Evolutionary conservation across 768 basidiomycete genomes (phyloP).

Genomic region (Russula foetens): DNA sequence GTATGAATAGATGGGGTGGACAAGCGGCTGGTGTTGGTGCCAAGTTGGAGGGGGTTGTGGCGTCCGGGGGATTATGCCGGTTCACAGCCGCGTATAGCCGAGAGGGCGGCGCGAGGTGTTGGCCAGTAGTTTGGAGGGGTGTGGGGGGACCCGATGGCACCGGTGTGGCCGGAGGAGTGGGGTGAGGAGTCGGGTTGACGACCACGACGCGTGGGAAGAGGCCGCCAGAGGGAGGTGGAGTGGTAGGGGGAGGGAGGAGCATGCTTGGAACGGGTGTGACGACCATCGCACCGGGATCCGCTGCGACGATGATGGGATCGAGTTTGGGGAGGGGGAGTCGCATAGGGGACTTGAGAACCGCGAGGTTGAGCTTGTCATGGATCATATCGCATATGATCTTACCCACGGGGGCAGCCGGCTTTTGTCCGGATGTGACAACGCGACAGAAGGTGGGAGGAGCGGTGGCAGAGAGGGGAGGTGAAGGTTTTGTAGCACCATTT

Average conservation of each 20-base stretch:
- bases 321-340: constrained; percentile 15
- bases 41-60: constrained; percentile 14
- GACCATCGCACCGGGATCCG: constrained; percentile 19
- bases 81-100: constrained; percentile 20
- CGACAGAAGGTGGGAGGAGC: background rate
- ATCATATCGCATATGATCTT: constrained; percentile 54
- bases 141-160: constrained; percentile 22
- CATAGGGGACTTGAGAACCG: constrained; percentile 21
- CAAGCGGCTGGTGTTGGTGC: constrained; percentile 26
- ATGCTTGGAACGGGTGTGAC: constrained; percentile 23
- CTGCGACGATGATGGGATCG: constrained; percentile 15
- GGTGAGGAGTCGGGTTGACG: constrained; percentile 70
- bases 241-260: constrained; percentile 15
- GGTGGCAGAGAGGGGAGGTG: constrained; percentile 3
- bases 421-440: constrained; percentile 10
- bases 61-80: constrained; percentile 7
- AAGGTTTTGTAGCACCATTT: background rate
- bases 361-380: constrained; percentile 32
- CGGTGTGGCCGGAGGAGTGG: constrained; percentile 71
- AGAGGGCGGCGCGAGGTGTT: constrained; percentile 26
- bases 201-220: constrained; percentile 53
- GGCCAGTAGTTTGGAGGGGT: constrained; percentile 25
- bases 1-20: constrained; percentile 35
- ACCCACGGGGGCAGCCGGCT: constrained; percentile 31
- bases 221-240: constrained; percentile 22